Base-by-base conservation (phyloP, 1,139 yeast species). In the Yamadazyma atlantica region DNA sequence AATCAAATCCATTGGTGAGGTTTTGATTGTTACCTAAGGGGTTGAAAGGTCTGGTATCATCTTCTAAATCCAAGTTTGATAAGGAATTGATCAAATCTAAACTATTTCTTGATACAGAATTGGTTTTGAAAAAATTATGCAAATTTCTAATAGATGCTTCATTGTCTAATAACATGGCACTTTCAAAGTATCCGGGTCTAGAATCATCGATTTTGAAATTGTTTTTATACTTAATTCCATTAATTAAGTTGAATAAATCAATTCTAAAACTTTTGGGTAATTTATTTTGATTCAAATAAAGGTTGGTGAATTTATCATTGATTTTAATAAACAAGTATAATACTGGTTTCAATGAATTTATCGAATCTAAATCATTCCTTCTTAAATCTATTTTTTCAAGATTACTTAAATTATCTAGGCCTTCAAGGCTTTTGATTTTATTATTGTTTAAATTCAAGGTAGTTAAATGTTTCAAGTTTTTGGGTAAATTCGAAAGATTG, bases 141-240 rank as follows among this genome's bases (percentile, higher is more conserved):
- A 75, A 62, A 34, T 62, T 62, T 49, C 66, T 57, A 37, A 61
- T 58, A 0, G 82, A 75, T 8, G 65, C 61, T 41, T 74, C 78
- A 2, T 71, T 62, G 48, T 78, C 84, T 38, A 77, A 58, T 24
- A 78, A 54, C 51, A 75, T 51, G 13, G 82, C 75, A 35, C 77
- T 69, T 56, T 80, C 86, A 54, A 80, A 75, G 42, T 80, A 73
- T 1, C 86, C 85, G 0, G 86, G 85, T 41, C 73, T 59, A 8
- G 82, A 75, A 39, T 82, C 85, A 52, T 80, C 85, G 35, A 80
- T 72, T 48, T 73, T 69, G 43, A 79, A 55, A 15, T 55, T 55
- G 41, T 75, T 78, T 28, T 64, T 62, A 42, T 68, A 73, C 38
- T 69, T 73, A 19, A 75, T 74, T 11, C 82, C 82, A 48, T 80